Evolutionary conservation across 768 basidiomycete genomes (phyloP).

Genomic region (Amanita inopinata): DNA sequence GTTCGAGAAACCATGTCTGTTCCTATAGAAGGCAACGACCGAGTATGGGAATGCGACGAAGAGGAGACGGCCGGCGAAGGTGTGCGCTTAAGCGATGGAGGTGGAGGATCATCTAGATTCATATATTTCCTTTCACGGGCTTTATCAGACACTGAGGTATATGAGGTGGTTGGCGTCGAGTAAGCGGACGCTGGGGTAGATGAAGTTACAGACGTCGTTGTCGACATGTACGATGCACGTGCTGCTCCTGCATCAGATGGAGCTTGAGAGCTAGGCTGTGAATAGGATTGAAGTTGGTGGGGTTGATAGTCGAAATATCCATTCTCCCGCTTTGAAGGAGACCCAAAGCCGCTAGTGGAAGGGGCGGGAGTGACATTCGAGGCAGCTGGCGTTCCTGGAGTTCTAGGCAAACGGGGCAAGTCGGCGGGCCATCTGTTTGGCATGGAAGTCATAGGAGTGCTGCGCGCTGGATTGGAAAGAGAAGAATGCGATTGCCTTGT

Average conservation of each 20-base stretch:
- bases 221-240: not conserved
- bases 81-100: constrained; percentile 5
- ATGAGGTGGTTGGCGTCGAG: not conserved
- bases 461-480: constrained; percentile 2
- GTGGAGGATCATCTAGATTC: constrained; percentile 9
- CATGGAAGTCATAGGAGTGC: not conserved
- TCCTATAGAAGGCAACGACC: not conserved
- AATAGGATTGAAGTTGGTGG: constrained; percentile 5
- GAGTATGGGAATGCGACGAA: constrained; percentile 4
- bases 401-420: constrained; percentile 23
- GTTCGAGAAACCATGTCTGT: not conserved
- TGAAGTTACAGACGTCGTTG: constrained; percentile 5
- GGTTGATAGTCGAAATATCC: constrained; percentile 9
- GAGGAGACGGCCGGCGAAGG: constrained; percentile 2
- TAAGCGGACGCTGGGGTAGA: not conserved
- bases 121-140: not conserved
- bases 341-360: not conserved
- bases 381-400: constrained; percentile 19
- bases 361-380: constrained; percentile 9
- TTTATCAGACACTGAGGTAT: constrained; percentile 2
- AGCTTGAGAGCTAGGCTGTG: not conserved
- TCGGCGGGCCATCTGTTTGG: constrained; percentile 19
- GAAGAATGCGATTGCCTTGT: constrained; percentile 4
- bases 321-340: not conserved
- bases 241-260: not conserved